Percentiles rank a stretch among this genome's conserved stretches.
These are phyloP conservation scores for Anethum foeniculum DNA, from an alignment of 140 eudicot species.

Conservation along the genomic window DNA sequence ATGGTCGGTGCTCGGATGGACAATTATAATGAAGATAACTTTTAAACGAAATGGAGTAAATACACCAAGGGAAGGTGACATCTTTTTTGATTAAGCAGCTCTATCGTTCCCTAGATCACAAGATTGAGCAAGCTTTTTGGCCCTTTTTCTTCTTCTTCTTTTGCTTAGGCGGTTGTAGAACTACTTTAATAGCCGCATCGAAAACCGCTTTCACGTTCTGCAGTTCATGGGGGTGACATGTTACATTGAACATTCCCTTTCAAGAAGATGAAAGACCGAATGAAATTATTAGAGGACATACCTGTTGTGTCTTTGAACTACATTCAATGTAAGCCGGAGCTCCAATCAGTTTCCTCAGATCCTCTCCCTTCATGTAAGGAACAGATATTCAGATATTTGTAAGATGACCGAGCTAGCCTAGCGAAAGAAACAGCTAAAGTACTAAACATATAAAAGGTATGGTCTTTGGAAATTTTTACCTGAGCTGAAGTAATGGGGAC, in stretches of 20 bases:
- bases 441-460: neutral
- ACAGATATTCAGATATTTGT: neutral
- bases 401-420: neutral
- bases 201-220: slow-evolving; percentile 96
- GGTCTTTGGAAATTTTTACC: neutral
- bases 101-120: slow-evolving; percentile 37
- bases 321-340: slow-evolving; percentile 54
- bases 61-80: neutral
- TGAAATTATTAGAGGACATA: slow-evolving; percentile 2
- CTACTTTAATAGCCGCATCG: slow-evolving; percentile 91
- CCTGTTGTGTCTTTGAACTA: slow-evolving; percentile 62
- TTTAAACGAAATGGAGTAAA: neutral
- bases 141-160: slow-evolving; percentile 87
- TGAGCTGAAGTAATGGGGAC: slow-evolving; percentile 9
- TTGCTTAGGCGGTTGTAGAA: slow-evolving; percentile 85
- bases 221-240: neutral
- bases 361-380: slow-evolving; percentile 36
- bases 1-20: neutral
- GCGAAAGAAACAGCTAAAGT: neutral
- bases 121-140: slow-evolving; percentile 86
- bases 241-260: neutral
- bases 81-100: neutral
- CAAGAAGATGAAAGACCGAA: neutral
- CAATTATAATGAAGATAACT: neutral
- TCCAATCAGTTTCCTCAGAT: slow-evolving; percentile 42